Base-by-base conservation (phyloP, 768 basidiomycete genomes). In the Inosperma sp. region DNA sequence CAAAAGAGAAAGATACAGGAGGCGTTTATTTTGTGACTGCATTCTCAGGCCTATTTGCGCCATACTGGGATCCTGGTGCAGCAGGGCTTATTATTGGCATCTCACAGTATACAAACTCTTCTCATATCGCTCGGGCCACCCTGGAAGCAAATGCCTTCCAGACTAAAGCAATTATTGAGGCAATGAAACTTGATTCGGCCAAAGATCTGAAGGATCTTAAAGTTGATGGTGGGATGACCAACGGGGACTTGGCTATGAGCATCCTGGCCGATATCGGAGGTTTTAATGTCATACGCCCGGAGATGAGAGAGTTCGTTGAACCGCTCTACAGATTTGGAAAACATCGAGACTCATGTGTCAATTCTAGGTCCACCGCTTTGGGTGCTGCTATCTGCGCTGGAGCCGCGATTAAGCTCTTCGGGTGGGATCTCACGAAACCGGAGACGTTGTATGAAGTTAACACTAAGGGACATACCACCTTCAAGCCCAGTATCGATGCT, bases 191-290 rank as follows among this genome's bases (percentile, higher is more conserved):
- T 48, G 95, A 99, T 70, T 86, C 89, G n/a, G 79, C 78, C 13
- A 73, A 75, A 4, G 83, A 88, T 40, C 77, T 96, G 48, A 84
- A 86, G 62, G 79, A 87, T 59, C 82, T 99, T 56, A 94, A 87
- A 66, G 95, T 99, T 29, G 96, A 98, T 66, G 96, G 96, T n/a
- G 93, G 93, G 13, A 94, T 96, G 88, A 96, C 93, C 9, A 95
- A 94, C 57, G 89, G 90, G 27, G 91, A 95, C 62, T 67, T 88
- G 23, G 88, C 85, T 50, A 91, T 95, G 93, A 75, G 79, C 59
- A 72, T 94, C 40, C 76, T 94, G 53, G 90, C 90, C 3, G 87
- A 96, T 65, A 73, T 95, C 35, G 92, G 93, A 25, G 95, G 94
- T 12, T 94, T 96, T 69, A 83, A 81, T 23, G 90, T 99, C 55